These are phyloP conservation scores for Rhynchosporium agropyri DNA, from an alignment of 2,329 filamentous ascomycete species.

Conservation along the genomic window DNA sequence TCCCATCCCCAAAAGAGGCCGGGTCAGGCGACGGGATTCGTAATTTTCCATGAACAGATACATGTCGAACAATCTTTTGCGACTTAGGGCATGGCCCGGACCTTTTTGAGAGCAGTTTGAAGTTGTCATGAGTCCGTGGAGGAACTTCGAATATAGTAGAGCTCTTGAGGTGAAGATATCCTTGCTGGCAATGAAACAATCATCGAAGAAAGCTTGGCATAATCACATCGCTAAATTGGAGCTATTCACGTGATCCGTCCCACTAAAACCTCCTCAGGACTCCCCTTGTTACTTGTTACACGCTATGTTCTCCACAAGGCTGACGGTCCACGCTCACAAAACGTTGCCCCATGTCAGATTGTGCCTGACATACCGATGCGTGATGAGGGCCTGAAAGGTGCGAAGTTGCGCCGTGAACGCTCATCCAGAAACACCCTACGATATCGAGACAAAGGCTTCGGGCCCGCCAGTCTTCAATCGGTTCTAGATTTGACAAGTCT, in stretches of 20 bases:
- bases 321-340: slow-evolving; percentile 17
- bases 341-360: slow-evolving; percentile 26
- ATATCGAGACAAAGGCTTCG: slow-evolving; percentile 7
- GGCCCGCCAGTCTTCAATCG: slow-evolving; percentile 28
- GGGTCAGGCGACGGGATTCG: slow-evolving; percentile 23
- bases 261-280: not conserved
- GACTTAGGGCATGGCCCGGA: not conserved
- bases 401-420: slow-evolving; percentile 33
- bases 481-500: slow-evolving; percentile 12
- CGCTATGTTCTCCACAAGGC: slow-evolving; percentile 20
- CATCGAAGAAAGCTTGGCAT: not conserved
- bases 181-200: not conserved
- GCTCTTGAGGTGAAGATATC: not conserved
- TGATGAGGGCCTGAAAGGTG: slow-evolving; percentile 18
- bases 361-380: slow-evolving; percentile 24
- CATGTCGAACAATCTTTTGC: not conserved
- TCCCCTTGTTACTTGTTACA: slow-evolving; percentile 10
- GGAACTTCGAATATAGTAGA: too few relatives aligned
- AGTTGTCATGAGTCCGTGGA: not conserved
- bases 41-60: slow-evolving; percentile 2
- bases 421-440: slow-evolving; percentile 33
- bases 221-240: not conserved
- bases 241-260: slow-evolving; percentile 5
- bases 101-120: not conserved
- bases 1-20: slow-evolving; percentile 31